Conservation (phyloP, 1,284 basidiomycete species). For the Irpex rosettiformis region DNA sequence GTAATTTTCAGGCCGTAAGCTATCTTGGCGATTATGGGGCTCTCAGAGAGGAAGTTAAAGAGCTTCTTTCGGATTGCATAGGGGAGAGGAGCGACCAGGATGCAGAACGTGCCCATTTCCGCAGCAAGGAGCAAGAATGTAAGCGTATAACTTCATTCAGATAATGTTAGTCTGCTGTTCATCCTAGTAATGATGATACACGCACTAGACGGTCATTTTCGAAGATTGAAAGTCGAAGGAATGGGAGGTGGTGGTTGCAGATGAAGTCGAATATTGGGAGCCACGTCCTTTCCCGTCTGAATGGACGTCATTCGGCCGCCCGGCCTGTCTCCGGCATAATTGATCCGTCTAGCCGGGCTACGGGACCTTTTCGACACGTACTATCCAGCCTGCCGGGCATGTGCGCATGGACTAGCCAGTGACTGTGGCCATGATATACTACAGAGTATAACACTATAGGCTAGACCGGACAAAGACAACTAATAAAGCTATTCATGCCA, state of each 20-base stretch:
- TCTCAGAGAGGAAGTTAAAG: constrained; percentile 76
- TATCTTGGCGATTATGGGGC: constrained; percentile 64
- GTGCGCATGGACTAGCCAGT: no score
- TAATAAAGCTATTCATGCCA: no score
- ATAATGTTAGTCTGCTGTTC: not conserved
- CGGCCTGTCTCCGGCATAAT: no score
- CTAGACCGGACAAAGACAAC: no score
- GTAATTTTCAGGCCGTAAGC: constrained; percentile 88
- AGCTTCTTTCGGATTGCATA: constrained; percentile 68
- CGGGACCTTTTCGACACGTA: no score
- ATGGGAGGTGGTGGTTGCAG: constrained; percentile 3
- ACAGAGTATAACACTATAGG: no score
- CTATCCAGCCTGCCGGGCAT: no score
- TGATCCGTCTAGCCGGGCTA: no score
- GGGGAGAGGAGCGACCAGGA: constrained; percentile 76
- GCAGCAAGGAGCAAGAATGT: constrained; percentile 76
- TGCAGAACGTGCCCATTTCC: constrained; percentile 76
- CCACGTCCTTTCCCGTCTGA: no score
- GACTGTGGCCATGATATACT: no score
- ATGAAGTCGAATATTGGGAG: not conserved
- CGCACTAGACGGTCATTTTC: constrained; percentile 73
- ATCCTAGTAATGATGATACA: constrained; percentile 1
- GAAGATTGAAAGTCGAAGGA: not conserved
- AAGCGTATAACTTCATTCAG: constrained; percentile 55
- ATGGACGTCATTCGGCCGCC: no score